These are phyloP conservation scores for Handroanthus guayacan DNA, from an alignment of 257 asterid genomes.

Conservation along the genomic window DNA sequence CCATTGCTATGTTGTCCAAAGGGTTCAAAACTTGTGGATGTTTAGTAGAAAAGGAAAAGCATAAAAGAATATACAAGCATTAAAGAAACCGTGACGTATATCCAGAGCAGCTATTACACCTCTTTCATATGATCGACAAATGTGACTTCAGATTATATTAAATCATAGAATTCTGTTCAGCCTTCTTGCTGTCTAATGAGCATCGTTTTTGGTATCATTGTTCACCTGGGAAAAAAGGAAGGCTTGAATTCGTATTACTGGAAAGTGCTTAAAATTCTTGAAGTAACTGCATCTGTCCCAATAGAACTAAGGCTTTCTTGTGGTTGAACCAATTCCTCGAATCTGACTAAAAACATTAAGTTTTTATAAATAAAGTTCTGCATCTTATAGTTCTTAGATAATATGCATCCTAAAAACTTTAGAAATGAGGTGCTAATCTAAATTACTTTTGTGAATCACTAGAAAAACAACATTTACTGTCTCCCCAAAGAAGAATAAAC, in stretches of 20 bases:
- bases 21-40: too few species aligned
- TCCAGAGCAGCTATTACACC: not conserved
- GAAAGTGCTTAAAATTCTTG: constrained; percentile 3
- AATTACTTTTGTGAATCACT: not conserved
- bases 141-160: not conserved
- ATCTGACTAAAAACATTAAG: not conserved
- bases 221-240: not conserved
- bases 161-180: not conserved
- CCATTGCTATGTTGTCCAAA: too few species aligned
- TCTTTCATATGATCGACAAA: not conserved
- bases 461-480: not conserved
- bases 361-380: constrained; percentile 4
- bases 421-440: not conserved
- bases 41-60: too few species aligned
- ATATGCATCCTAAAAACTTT: not conserved
- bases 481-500: not conserved
- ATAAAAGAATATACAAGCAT: too few species aligned
- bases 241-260: not conserved
- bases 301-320: not conserved
- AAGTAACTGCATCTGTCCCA: constrained; percentile 10
- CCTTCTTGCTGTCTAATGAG: not conserved
- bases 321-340: not conserved
- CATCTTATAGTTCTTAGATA: not conserved
- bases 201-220: not conserved
- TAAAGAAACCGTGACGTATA: not conserved